These are phyloP conservation scores for Cyclotella baltica DNA, from an alignment of 108 stramenopile genomes.

Conservation along the genomic window DNA sequence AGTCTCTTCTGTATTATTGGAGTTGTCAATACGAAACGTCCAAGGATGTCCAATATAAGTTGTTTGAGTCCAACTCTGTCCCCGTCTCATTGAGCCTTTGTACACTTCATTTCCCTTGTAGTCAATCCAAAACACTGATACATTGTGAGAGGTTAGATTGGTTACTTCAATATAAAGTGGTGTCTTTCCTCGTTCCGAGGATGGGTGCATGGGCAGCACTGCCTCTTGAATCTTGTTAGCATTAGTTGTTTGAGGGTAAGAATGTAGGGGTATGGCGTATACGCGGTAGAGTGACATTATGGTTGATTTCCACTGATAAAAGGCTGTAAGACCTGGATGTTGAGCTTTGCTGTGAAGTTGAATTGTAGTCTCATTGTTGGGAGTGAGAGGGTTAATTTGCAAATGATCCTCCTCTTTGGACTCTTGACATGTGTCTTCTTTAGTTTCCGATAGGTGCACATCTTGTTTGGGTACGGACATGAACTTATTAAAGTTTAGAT, in stretches of 20 bases:
- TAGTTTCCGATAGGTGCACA: not conserved
- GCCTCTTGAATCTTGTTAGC: constrained; percentile 36
- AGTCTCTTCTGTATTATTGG: constrained; percentile 24
- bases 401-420: too few species aligned
- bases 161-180: constrained; percentile 61
- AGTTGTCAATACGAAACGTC: constrained; percentile 64
- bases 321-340: constrained; percentile 70
- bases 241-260: constrained; percentile 31
- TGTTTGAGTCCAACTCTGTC: constrained; percentile 61
- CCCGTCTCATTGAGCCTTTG: constrained; percentile 60
- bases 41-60: constrained; percentile 75
- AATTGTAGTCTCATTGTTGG: not conserved
- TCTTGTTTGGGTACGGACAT: not conserved
- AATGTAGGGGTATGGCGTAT: constrained; percentile 46
- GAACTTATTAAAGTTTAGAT: not conserved
- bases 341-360: constrained; percentile 25
- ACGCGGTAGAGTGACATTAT: constrained; percentile 76
- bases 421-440: not conserved
- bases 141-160: constrained; percentile 46
- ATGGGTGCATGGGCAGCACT: constrained; percentile 66
- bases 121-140: constrained; percentile 77
- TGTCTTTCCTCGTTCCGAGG: constrained; percentile 69
- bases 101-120: constrained; percentile 63
- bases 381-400: too few species aligned
- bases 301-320: constrained; percentile 64